Base-by-base conservation (phyloP, 2,329 filamentous ascomycete genomes). In the Rutstroemia sydowiana region DNA sequence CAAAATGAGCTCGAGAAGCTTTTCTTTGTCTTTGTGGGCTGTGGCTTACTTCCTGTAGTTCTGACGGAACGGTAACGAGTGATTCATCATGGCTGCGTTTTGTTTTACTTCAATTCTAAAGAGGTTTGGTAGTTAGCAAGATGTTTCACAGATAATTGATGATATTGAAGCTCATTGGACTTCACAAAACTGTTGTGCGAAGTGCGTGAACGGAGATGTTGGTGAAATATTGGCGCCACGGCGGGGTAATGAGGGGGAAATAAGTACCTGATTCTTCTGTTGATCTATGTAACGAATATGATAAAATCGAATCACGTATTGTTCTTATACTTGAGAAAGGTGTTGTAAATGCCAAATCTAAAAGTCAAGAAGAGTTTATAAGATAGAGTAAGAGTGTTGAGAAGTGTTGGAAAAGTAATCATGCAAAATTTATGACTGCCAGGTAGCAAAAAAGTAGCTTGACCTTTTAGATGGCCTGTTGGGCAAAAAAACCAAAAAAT, bases 11-110 rank as follows among this genome's bases (percentile, higher is more conserved):
- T n/a, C n/a, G n/a, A n/a, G n/a, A n/a, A n/a, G n/a, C n/a, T n/a
- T n/a, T n/a, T n/a, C n/a, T n/a, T n/a, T n/a, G n/a, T n/a, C n/a
- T n/a, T n/a, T 36, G 32, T 5, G 13, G 32, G 32, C 32, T n/a
- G n/a, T 37, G n/a, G 43, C 48, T 45, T 51, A 51, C 48, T 51
- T 51, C 14, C 48, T 46, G 18, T 51, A 51, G 41, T 51, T 51
- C 31, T 51, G 48, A 51, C 48, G 48, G n/a, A 51, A 51, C n/a
- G 48, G 48, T 32, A 51, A 16, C 18, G 48, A 39, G 48, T 46
- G 48, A 23, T 31, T 45, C 48, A 51, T 51, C 14, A 11, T 46
- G 48, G 11, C 31, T 41, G 48, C 46, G 39, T 46, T 39, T 23
- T 31, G 30, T 30, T 14, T 18, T 39, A 2, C 13, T 21, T 46